Percentiles rank a stretch among this genome's conserved stretches.
phyloP scores from a whole-genome alignment of 805 yeast genomes.

The Metschnikowia colocasiae region DNA sequence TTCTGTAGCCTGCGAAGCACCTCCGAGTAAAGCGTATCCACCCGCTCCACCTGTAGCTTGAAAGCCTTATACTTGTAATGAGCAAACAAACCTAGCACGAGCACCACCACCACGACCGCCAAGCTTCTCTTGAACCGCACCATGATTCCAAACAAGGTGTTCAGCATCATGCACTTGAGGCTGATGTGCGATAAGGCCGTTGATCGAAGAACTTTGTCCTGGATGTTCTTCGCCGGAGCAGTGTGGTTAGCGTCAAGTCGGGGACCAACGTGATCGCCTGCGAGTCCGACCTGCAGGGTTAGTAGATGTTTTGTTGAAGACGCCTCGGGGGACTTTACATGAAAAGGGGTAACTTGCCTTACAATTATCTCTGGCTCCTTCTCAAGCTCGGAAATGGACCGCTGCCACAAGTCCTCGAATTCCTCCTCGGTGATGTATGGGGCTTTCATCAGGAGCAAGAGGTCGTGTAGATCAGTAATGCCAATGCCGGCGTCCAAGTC shows the following conservation, averaged over 20 bases:
- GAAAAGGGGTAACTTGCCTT: conserved; percentile 58
- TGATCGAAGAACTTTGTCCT: conserved; percentile 64
- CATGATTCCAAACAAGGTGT: conserved; percentile 43
- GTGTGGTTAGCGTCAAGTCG: conserved; percentile 37
- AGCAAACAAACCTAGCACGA: conserved; percentile 18
- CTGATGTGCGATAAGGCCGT: conserved; percentile 63
- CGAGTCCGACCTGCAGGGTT: conserved; percentile 26
- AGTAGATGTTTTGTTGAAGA: conserved; percentile 18
- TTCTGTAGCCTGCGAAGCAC: conserved; percentile 49
- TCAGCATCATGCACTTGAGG: conserved; percentile 52
- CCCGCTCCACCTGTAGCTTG: conserved; percentile 36
- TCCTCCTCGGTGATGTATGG: conserved; percentile 54
- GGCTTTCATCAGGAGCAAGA: conserved; percentile 45
- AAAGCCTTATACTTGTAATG: conserved; percentile 34
- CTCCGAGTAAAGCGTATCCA: conserved; percentile 45
- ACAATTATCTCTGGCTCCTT: conserved; percentile 68
- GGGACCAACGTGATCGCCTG: conserved; percentile 20
- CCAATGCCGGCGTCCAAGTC: conserved; percentile 50
- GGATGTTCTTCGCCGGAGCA: conserved; percentile 34
- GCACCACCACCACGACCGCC: conserved; percentile 13
- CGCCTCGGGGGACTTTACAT: not conserved
- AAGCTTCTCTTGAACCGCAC: conserved; percentile 22
- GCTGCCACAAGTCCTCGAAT: conserved; percentile 70
- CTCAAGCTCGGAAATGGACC: conserved; percentile 57
- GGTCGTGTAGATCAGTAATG: conserved; percentile 48